These are phyloP conservation scores for Pythium graminicola DNA, from an alignment of 352 stramenopile species.

Conservation along the genomic window DNA sequence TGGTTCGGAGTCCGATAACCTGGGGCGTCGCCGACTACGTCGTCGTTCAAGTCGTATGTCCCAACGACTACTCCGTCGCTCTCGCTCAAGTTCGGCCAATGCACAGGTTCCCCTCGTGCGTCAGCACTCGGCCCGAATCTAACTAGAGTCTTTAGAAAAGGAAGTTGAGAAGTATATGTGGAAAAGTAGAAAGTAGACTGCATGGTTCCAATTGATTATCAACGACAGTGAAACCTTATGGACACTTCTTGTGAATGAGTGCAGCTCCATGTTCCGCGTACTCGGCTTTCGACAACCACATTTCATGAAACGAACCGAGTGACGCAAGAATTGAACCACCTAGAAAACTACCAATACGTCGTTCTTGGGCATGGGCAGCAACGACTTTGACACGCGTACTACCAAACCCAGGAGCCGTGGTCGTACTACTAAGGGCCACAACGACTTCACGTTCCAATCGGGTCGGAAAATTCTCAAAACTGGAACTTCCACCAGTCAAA, in stretches of 20 bases:
- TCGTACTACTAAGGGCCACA: slow-evolving; percentile 33
- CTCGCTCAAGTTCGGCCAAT: slow-evolving; percentile 19
- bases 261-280: slow-evolving; percentile 96
- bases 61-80: slow-evolving; percentile 14
- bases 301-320: slow-evolving; percentile 97
- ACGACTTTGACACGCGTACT: slow-evolving; percentile 69
- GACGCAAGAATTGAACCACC: slow-evolving; percentile 96
- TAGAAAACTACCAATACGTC: slow-evolving; percentile 72
- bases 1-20: slow-evolving; percentile 14
- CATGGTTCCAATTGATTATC: no score
- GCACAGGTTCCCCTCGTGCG: slow-evolving; percentile 3
- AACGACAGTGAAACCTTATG: no score
- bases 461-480: slow-evolving; percentile 71
- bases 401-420: slow-evolving; percentile 17
- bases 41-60: slow-evolving; percentile 15
- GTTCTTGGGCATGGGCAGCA: slow-evolving; percentile 54
- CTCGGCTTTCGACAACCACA: slow-evolving; percentile 99
- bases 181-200: no score
- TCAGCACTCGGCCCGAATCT: slow-evolving; percentile 14
- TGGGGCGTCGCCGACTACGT: slow-evolving; percentile 10
- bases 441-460: slow-evolving; percentile 70
- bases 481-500: slow-evolving; percentile 68
- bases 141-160: background rate
- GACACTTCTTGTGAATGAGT: slow-evolving; percentile 97
- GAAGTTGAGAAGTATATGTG: background rate